phyloP scores from a whole-genome alignment of 768 basidiomycete genomes.

The Phylloporus scabripes region DNA sequence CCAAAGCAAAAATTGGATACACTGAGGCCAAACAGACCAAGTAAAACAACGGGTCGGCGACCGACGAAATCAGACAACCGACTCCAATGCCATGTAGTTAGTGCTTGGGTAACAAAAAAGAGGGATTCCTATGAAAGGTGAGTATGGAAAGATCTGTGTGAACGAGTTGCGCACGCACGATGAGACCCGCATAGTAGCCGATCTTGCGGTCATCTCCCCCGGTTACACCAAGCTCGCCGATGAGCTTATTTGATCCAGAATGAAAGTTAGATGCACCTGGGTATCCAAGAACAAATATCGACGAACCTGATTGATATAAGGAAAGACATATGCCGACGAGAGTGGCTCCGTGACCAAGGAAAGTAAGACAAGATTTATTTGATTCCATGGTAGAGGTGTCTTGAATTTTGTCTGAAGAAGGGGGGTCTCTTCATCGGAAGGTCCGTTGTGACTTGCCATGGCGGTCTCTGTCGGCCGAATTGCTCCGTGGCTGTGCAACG shows the following conservation, averaged over 20 bases:
- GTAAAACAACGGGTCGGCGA: slow-evolving; percentile 55
- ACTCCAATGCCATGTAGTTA: slow-evolving; percentile 55
- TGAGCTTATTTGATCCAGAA: slow-evolving; percentile 36
- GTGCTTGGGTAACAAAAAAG: slow-evolving; percentile 37
- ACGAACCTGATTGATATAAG: slow-evolving; percentile 55
- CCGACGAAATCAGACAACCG: slow-evolving; percentile 55
- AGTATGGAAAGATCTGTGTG: background rate
- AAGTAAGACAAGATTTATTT: slow-evolving; percentile 44
- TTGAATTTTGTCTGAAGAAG: slow-evolving; percentile 33
- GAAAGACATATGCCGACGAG: slow-evolving; percentile 50
- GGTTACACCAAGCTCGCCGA: slow-evolving; percentile 56
- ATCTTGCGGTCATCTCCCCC: slow-evolving; percentile 59
- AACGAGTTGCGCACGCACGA: slow-evolving; percentile 29
- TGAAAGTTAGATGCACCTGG: background rate
- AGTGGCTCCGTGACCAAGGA: slow-evolving; percentile 52
- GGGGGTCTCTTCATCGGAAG: slow-evolving; percentile 39
- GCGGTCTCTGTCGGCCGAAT: background rate
- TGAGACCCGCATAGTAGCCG: slow-evolving; percentile 62
- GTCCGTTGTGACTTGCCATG: slow-evolving; percentile 35
- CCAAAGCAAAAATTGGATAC: slow-evolving; percentile 58
- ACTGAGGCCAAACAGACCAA: slow-evolving; percentile 47
- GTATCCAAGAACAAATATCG: background rate
- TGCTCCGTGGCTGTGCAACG: background rate
- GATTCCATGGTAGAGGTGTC: slow-evolving; percentile 49
- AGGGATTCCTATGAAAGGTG: slow-evolving; percentile 45